Evolutionary conservation across 257 asterid species (phyloP).

Genomic region (Rauvolfia tetraphylla): DNA sequence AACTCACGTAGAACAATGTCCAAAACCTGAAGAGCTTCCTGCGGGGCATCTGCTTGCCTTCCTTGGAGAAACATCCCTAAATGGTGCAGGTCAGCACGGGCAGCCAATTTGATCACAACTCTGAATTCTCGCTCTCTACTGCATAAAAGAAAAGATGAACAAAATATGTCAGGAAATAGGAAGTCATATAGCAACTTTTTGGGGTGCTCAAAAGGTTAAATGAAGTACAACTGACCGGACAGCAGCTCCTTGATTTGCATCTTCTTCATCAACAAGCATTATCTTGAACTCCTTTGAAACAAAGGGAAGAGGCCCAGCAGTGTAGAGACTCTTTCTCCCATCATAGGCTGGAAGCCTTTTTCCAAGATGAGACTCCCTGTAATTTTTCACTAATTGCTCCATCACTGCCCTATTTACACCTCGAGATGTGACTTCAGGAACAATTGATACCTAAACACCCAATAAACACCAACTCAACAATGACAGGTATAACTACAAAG

Average conservation of each 20-base stretch:
- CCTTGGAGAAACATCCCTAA: constrained; percentile 88
- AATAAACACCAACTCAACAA: constrained; percentile 8
- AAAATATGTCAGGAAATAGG: not conserved
- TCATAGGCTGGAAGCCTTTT: constrained; percentile 96
- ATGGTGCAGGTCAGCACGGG: constrained; percentile 93
- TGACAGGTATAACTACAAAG: not conserved
- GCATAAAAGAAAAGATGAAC: constrained; percentile 12
- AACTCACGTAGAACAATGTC: constrained; percentile 93
- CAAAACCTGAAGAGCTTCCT: constrained; percentile 90
- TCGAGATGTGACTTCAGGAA: constrained; percentile 78
- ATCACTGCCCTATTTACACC: constrained; percentile 93
- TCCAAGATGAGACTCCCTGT: constrained; percentile 76
- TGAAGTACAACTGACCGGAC: constrained; percentile 37
- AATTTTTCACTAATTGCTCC: constrained; percentile 60
- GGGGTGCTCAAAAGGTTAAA: not conserved
- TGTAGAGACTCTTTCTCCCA: constrained; percentile 90
- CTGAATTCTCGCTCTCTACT: constrained; percentile 87
- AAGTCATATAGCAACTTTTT: not conserved
- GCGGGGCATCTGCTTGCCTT: constrained; percentile 92
- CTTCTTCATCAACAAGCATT: constrained; percentile 72
- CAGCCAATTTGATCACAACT: constrained; percentile 80
- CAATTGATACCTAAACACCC: constrained; percentile 59
- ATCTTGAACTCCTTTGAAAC: constrained; percentile 61
- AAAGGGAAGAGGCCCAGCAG: constrained; percentile 94
- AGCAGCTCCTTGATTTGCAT: constrained; percentile 42